Base-by-base conservation (phyloP, 176 grass and related monocot genomes). In the Zea mays region DNA sequence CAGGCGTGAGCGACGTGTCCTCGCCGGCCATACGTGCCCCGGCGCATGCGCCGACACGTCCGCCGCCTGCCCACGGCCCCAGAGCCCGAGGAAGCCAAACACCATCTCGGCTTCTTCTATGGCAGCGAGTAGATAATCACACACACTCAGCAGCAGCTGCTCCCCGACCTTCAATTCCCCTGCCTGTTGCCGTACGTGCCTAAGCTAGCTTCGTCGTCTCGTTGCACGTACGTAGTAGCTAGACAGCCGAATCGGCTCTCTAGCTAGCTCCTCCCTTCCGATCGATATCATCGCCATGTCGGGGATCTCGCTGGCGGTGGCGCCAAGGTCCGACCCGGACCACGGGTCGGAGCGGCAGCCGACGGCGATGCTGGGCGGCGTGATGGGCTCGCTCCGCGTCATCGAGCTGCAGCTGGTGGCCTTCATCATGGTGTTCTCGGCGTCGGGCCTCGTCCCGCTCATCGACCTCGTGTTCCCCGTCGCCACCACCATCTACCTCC, bases 391-490 rank as follows among this genome's bases (percentile, higher is more conserved):
- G 10, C 78, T 98, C 21, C 87, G 95, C 35, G 87, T 98, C 40
- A 94, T 98, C 83, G 95, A 98, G 89, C 80, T 98, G 17, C 95
- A 98, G 75, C 87, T 98, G 7, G 91, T 98, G 10, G 89, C 89
- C 76, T 98, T 98, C 85, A 94, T 98, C 89, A 86, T 98, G 95
- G 95, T 98, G 19, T 98, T 98, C 95, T 98, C 91, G 0, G 90
- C 81, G 4, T 94, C 89, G 56, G 91, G 95, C 11, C 86, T 94
- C 34, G 95, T 98, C 55, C 91, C 95, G 33, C 73, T 94, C 64
- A 1, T 88, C 78, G 91, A 94, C 85, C 85, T 98, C 12, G 64
- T 79, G 70, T 98, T 92, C 80, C 95, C 95, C 12, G 85, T 72
- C 21, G 67, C 89, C 69, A 68, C 85, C 74, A 97, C 94, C 2